These are phyloP conservation scores for Lasiodiplodia citricola DNA, from an alignment of 2,329 filamentous ascomycete species.

Conservation along the genomic window DNA sequence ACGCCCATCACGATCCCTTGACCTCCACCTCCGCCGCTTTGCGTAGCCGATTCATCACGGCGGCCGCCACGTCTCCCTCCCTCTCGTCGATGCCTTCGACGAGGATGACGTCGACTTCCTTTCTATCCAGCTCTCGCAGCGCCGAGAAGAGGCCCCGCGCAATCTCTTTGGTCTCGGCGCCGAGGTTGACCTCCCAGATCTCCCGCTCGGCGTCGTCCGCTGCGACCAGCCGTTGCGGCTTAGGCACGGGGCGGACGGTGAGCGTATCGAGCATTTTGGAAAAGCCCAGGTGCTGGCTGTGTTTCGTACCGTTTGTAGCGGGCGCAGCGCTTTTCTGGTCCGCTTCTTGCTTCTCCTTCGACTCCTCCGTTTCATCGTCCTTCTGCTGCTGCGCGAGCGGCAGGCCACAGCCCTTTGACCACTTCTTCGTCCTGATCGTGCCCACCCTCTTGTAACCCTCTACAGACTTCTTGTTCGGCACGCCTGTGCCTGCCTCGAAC, in stretches of 20 bases:
- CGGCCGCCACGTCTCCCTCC: conserved; percentile 77
- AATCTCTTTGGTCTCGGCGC: conserved; percentile 72
- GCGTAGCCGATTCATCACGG: conserved; percentile 57
- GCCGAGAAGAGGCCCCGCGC: conserved; percentile 88
- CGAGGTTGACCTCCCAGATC: conserved; percentile 74
- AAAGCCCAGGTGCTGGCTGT: conserved; percentile 11
- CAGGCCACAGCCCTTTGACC: conserved; percentile 34
- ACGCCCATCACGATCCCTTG: conserved; percentile 8
- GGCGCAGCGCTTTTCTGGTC: background rate
- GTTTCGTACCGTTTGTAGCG: background rate
- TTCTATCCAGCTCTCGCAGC: conserved; percentile 80
- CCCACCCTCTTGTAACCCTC: conserved; percentile 41
- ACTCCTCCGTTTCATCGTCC: background rate
- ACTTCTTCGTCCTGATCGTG: conserved; percentile 43
- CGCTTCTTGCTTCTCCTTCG: background rate
- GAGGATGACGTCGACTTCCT: conserved; percentile 80
- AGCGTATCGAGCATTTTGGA: conserved; percentile 44
- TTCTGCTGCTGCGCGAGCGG: background rate
- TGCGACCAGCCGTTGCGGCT: conserved; percentile 13
- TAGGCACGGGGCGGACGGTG: conserved; percentile 20
- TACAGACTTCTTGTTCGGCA: conserved; percentile 37
- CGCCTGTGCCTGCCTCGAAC: conserved; percentile 66
- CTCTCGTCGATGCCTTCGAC: conserved; percentile 83
- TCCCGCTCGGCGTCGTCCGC: conserved; percentile 27
- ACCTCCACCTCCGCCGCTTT: conserved; percentile 48